phyloP scores from a whole-genome alignment of 306 rosid species.

The Lathyrus tuberosus region DNA sequence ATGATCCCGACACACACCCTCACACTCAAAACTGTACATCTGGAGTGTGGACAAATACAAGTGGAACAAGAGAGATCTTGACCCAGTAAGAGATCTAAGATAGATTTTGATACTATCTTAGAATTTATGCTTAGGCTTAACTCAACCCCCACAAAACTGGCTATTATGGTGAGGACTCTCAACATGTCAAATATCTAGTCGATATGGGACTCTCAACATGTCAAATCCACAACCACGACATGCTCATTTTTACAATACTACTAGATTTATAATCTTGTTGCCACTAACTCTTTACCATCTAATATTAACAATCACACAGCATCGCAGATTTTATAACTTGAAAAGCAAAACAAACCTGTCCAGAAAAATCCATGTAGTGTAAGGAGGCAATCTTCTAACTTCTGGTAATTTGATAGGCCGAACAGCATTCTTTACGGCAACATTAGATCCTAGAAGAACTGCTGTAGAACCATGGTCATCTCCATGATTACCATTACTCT shows the following conservation, averaged over 20 bases:
- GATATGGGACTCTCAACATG: not conserved
- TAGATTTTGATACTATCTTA: not conserved
- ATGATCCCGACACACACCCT: not conserved
- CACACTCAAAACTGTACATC: not conserved
- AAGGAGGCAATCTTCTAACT: slow-evolving; percentile 85
- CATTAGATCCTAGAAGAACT: slow-evolving; percentile 93
- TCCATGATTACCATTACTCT: slow-evolving; percentile 64
- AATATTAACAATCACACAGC: not conserved
- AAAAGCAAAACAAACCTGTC: slow-evolving; percentile 70
- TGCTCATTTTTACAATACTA: slow-evolving; percentile 4
- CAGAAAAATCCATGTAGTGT: slow-evolving; percentile 97
- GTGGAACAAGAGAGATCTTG: not conserved
- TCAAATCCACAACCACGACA: not conserved
- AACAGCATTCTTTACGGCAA: slow-evolving; percentile 87
- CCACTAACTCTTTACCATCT: not conserved
- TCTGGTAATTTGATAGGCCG: slow-evolving; percentile 90
- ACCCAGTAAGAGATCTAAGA: not conserved
- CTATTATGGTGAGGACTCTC: not conserved
- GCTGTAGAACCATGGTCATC: slow-evolving; percentile 80
- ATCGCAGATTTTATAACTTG: not conserved
- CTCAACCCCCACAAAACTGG: not conserved
- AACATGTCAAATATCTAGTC: not conserved
- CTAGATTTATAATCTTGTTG: not conserved
- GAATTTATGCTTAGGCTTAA: not conserved
- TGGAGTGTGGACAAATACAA: not conserved